A percentile compares a stretch with the other conserved stretches of the same genome.
These are phyloP conservation scores for Yamadazyma atlantica DNA, from an alignment of 1,139 yeast genomes.

Conservation along the genomic window DNA sequence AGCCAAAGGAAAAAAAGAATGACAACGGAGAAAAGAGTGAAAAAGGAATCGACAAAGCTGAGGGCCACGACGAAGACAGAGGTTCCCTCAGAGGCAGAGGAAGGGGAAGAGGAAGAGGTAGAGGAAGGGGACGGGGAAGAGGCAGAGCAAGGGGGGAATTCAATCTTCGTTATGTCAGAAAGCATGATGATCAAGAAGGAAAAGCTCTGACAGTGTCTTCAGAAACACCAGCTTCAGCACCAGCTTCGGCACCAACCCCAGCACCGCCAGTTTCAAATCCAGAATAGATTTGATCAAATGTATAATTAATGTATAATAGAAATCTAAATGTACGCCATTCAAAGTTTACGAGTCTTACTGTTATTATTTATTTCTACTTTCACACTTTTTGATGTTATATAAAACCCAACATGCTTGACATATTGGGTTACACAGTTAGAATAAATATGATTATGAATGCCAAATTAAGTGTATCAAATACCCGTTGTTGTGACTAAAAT, in stretches of 20 bases:
- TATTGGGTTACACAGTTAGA: too few relatives aligned
- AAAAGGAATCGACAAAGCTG: not conserved
- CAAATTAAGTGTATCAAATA: not conserved
- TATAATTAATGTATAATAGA: slow-evolving; percentile 14
- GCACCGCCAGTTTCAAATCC: too few relatives aligned
- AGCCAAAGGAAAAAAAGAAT: not conserved
- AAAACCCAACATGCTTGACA: too few relatives aligned
- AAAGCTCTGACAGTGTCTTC: not conserved
- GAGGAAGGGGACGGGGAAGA: slow-evolving; percentile 19
- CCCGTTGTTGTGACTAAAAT: not conserved
- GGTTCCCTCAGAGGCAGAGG: slow-evolving; percentile 13
- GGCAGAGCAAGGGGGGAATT: slow-evolving; percentile 7
- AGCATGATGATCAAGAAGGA: slow-evolving; percentile 9
- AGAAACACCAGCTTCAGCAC: not conserved
- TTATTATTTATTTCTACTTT: not conserved
- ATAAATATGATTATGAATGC: not conserved
- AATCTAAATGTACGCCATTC: not conserved
- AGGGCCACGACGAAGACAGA: slow-evolving; percentile 2
- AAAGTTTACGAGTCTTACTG: too few relatives aligned
- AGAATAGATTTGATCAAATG: slow-evolving; percentile 4
- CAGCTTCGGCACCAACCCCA: not conserved
- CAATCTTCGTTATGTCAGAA: slow-evolving; percentile 30
- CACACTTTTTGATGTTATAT: not conserved
- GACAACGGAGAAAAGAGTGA: not conserved
- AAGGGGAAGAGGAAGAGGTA: slow-evolving; percentile 16